phyloP scores from a whole-genome alignment of 176 grass and related monocot genomes.

The Rhipidocladum racemiflorum region DNA sequence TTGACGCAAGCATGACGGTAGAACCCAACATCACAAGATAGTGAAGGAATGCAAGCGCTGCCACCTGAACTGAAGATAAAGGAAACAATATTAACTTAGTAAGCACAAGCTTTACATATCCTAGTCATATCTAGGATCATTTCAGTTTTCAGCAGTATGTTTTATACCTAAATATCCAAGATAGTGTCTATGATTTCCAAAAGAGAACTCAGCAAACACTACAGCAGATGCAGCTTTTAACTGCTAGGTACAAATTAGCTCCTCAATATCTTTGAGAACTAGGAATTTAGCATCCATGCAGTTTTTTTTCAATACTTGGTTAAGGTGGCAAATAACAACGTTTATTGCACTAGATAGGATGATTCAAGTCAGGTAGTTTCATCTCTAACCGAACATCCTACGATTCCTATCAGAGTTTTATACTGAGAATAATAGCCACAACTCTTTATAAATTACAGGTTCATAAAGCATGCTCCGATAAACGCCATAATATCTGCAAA shows the following conservation, averaged over 20 bases:
- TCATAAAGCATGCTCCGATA: not conserved
- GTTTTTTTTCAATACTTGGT: not conserved
- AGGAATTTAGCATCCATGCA: not conserved
- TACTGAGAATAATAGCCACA: not conserved
- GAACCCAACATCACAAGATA: constrained; percentile 95
- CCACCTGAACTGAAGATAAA: constrained; percentile 69
- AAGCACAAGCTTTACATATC: constrained; percentile 30
- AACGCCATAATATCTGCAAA: constrained; percentile 7
- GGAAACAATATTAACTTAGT: constrained; percentile 8
- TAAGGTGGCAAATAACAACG: not conserved
- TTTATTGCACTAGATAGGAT: not conserved
- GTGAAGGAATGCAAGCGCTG: constrained; percentile 79
- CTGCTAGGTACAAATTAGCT: not conserved
- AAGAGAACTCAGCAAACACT: constrained; percentile 10
- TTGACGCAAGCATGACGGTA: constrained; percentile 75
- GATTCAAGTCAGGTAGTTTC: not conserved
- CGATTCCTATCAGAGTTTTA: not conserved
- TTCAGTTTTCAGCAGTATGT: constrained; percentile 9
- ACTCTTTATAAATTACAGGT: not conserved
- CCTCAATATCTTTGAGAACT: not conserved
- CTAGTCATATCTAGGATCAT: not conserved
- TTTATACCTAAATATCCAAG: not conserved
- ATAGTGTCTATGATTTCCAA: not conserved
- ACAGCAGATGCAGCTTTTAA: not conserved
- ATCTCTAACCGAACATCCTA: not conserved